Evolutionary conservation across 1,284 basidiomycete species (phyloP), one percentile per base, ranked within the genome.

Genomic region (Sporisorium graminicola): DNA sequence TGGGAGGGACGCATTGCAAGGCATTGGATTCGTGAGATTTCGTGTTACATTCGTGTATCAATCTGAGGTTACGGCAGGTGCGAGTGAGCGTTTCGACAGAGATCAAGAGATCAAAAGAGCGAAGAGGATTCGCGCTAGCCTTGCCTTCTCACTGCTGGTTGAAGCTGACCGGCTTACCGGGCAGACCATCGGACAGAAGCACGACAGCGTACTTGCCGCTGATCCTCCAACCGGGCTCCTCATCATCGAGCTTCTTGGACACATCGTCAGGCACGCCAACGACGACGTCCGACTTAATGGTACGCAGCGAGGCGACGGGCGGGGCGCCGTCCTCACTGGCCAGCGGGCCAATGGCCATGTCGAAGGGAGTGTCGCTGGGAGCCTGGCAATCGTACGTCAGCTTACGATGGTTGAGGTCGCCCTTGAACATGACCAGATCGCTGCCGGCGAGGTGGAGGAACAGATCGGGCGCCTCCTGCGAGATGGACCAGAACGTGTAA

Each of bases 351-450:
- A 98, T 98, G 6, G 95, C 94, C 57, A 93, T 87, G 59, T 94
- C 91, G 86, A 98, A 98, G 3, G 94, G 92, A 27, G 94, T 96
- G 69, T 92, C 91, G 37, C 92, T 90, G 0, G 95, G 96, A 0
- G 94, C 94, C 68, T 82, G 83, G 65, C 82, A 83, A 53, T 84
- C 85, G 79, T 83, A 86, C 0, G 83, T 86, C 46, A 98, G 88
- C 88, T 94, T 92, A 81, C 93, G 91, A 86, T 94, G 93, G 87
- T 98, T 98, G 50, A 98, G 88, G 84, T 97, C 95, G 44, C 82
- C 95, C 88, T 98, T 98, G 90, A 97, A 98, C 87, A 93, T 90
- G 83, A 98, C 95, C 47, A 98, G 90, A 85, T 98, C 92, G 33
- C 93, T 94, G 47, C 91, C 91, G 72, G 93, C 92, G 52, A 98